These are phyloP conservation scores for Akanthomyces uredinophilus DNA, from an alignment of 2,329 filamentous ascomycete species.

Conservation along the genomic window DNA sequence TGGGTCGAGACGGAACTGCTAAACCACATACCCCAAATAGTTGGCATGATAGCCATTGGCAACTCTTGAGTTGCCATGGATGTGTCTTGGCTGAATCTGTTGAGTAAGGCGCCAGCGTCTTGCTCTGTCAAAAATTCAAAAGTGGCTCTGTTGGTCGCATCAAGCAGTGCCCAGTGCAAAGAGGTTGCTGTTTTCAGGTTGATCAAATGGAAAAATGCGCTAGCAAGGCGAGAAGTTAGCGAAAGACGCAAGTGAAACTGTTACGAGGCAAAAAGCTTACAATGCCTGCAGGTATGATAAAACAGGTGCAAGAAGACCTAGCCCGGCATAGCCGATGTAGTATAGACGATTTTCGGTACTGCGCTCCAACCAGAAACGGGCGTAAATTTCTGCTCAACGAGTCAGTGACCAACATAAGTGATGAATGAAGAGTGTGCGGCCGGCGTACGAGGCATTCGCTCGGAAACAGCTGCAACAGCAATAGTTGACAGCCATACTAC, in stretches of 20 bases:
- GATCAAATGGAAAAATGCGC: neutral
- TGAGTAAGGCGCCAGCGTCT: neutral
- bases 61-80: conserved; percentile 22
- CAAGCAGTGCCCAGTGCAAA: neutral
- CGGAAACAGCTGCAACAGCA: neutral
- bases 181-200: neutral
- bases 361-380: conserved; percentile 14
- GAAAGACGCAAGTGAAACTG: no score
- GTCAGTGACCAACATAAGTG: neutral
- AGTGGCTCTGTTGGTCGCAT: conserved; percentile 4
- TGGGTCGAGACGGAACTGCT: neutral
- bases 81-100: conserved; percentile 26
- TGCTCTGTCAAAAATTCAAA: conserved; percentile 19
- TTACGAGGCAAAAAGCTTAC: no score
- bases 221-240: no score
- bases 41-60: conserved; percentile 20
- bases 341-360: conserved; percentile 11
- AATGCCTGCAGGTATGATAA: neutral
- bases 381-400: neutral
- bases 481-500: neutral
- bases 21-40: neutral
- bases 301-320: neutral
- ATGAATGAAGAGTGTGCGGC: no score
- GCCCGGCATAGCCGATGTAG: conserved; percentile 2
- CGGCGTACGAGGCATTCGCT: neutral